Evolutionary conservation across 768 basidiomycete species (phyloP).

Genomic region (Collybiopsis luxurians): DNA sequence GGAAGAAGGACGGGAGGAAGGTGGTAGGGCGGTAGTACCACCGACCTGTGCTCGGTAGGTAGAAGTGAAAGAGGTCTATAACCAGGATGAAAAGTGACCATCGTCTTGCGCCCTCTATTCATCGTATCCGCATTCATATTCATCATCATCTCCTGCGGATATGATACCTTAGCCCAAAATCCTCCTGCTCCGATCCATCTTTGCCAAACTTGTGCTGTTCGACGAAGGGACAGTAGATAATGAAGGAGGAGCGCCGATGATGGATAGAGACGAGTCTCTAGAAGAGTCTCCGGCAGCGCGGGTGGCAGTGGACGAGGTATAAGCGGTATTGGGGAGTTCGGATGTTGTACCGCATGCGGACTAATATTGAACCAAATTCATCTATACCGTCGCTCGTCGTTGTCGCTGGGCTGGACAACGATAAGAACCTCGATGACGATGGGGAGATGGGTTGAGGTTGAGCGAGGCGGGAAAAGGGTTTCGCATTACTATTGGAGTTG

Average conservation of each 20-base stretch:
- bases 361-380: too few species aligned
- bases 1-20: not conserved
- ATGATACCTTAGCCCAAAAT: too few species aligned
- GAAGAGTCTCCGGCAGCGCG: conserved; percentile 16
- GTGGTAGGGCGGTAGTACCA: too few species aligned
- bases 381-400: not conserved
- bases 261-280: conserved; percentile 10
- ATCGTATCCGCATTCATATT: not conserved
- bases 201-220: conserved; percentile 42
- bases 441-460: not conserved
- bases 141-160: too few species aligned
- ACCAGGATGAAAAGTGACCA: not conserved
- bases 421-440: too few species aligned
- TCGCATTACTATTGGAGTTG: not conserved
- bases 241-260: too few species aligned
- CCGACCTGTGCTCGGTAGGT: not conserved
- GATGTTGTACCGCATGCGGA: not conserved
- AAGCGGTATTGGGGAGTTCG: too few species aligned
- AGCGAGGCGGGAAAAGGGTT: conserved; percentile 20
- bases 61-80: not conserved
- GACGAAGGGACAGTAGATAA: conserved; percentile 34
- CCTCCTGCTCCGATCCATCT: conserved; percentile 62
- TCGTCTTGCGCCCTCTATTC: not conserved
- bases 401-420: not conserved
- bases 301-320: too few species aligned